Evolutionary conservation across 305 asterid genomes (phyloP), one percentile per base, ranked within the genome.

Genomic region (Solanum hybrid): DNA sequence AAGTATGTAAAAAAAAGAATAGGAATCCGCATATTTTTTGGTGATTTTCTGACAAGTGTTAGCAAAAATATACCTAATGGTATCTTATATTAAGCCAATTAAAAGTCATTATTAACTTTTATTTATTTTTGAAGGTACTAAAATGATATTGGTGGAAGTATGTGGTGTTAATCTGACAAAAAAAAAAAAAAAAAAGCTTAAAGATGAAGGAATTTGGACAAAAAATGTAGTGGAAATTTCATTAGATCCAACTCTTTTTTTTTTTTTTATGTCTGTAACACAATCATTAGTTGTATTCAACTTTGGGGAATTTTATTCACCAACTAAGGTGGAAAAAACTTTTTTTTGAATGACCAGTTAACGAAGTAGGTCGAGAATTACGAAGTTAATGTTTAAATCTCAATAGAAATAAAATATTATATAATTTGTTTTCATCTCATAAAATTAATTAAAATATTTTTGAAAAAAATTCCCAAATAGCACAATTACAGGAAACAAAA

Each of bases 171-270:
- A 40, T 38, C 87, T 90, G 93, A 91, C 91, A n/a, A 17, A 37
- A 72, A 17, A 11, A 88, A 89, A 87, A 86, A 29, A 91, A 87
- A 88, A 34, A 88, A 92, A 87, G 90, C 90, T 93, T 89, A 90
- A 88, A 88, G 92, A 92, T 85, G 91, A 94, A 92, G 90, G 88
- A 35, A 89, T 79, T 89, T 82, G 88, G 96, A 95, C 96, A 51
- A 95, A 92, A 92, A 92, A 35, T 89, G 8, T 90, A 95, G 94
- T 94, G 97, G 94, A 87, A 71, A 91, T 80, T 89, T 92, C 88
- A 91, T 93, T 90, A 90, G 92, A 92, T 91, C 94, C 92, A 69
- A 90, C 85, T 91, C 90, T 90, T 88, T 29, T 1, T 32, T 88
- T 29, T 1, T 32, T 5, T 5, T 37, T 37, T 0, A 10, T 5